These are phyloP conservation scores for Trypanosoma rangeli DNA, from an alignment of 208 protist genomes.

Conservation along the genomic window DNA sequence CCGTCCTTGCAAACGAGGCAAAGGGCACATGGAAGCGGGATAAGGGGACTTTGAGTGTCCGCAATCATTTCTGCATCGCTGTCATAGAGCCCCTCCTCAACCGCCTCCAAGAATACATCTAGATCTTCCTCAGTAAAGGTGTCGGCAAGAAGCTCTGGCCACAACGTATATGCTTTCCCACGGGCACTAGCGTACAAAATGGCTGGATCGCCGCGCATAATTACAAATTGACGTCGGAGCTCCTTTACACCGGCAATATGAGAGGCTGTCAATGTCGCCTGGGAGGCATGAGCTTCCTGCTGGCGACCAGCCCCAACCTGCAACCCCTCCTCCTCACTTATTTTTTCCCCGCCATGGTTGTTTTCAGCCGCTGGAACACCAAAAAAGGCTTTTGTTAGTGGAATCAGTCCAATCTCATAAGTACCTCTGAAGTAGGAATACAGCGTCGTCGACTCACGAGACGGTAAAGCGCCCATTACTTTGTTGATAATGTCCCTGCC, in stretches of 20 bases:
- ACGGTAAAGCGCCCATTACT: slow-evolving; percentile 80
- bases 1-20: slow-evolving; percentile 77
- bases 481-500: too few species aligned
- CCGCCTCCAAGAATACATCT: slow-evolving; percentile 63
- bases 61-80: slow-evolving; percentile 61
- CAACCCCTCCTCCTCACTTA: too few species aligned
- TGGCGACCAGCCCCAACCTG: too few species aligned
- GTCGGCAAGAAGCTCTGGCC: slow-evolving; percentile 15
- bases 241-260: slow-evolving; percentile 17
- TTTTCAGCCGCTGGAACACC: slow-evolving; percentile 27
- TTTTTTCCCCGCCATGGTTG: too few species aligned
- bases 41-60: slow-evolving; percentile 33
- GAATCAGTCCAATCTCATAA: slow-evolving; percentile 85
- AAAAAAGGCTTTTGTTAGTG: slow-evolving; percentile 77
- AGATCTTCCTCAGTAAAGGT: slow-evolving; percentile 75
- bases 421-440: slow-evolving; percentile 87
- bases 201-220: slow-evolving; percentile 67
- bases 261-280: too few species aligned
- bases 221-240: slow-evolving; percentile 67
- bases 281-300: too few species aligned
- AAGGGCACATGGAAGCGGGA: slow-evolving; percentile 75
- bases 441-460: slow-evolving; percentile 57
- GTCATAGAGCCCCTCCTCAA: slow-evolving; percentile 56
- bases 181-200: slow-evolving; percentile 68
- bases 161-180: slow-evolving; percentile 8